phyloP scores from a whole-genome alignment of 148 eudicot genomes.

The Arctostaphylos glauca region DNA sequence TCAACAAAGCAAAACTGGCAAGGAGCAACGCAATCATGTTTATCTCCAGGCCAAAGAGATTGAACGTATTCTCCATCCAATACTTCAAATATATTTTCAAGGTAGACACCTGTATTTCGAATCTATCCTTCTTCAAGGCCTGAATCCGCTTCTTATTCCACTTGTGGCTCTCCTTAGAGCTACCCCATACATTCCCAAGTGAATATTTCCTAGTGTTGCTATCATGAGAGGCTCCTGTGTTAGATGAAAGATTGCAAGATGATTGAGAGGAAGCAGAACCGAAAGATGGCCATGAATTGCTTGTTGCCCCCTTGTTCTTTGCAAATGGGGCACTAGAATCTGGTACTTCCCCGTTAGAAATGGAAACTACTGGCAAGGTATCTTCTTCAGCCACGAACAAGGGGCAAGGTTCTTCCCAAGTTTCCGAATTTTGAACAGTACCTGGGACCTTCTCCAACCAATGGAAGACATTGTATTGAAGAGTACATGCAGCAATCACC shows the following conservation, averaged over 20 bases:
- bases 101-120: slow-evolving; percentile 79
- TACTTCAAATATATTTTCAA: slow-evolving; percentile 85
- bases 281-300: slow-evolving; percentile 54
- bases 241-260: slow-evolving; percentile 20
- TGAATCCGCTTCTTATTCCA: slow-evolving; percentile 84
- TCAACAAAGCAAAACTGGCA: slow-evolving; percentile 81
- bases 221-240: slow-evolving; percentile 32
- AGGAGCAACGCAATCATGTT: slow-evolving; percentile 92
- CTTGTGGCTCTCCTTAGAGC: slow-evolving; percentile 78
- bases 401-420: slow-evolving; percentile 94
- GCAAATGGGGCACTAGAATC: slow-evolving; percentile 30
- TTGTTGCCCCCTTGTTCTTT: slow-evolving; percentile 26
- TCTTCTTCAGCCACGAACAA: slow-evolving; percentile 64
- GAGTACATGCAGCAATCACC: slow-evolving; percentile 89
- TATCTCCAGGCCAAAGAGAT: slow-evolving; percentile 95
- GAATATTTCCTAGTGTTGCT: slow-evolving; percentile 39
- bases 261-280: slow-evolving; percentile 24
- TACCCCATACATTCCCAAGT: slow-evolving; percentile 69
- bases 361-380: slow-evolving; percentile 31
- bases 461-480: slow-evolving; percentile 87
- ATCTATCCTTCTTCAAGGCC: slow-evolving; percentile 78
- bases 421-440: slow-evolving; percentile 35
- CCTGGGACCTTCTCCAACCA: slow-evolving; percentile 82
- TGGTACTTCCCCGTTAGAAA: slow-evolving; percentile 42
- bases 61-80: slow-evolving; percentile 93